These are phyloP conservation scores for Trichoderma simmonsii DNA, from an alignment of 2,329 filamentous ascomycete species.

Conservation along the genomic window DNA sequence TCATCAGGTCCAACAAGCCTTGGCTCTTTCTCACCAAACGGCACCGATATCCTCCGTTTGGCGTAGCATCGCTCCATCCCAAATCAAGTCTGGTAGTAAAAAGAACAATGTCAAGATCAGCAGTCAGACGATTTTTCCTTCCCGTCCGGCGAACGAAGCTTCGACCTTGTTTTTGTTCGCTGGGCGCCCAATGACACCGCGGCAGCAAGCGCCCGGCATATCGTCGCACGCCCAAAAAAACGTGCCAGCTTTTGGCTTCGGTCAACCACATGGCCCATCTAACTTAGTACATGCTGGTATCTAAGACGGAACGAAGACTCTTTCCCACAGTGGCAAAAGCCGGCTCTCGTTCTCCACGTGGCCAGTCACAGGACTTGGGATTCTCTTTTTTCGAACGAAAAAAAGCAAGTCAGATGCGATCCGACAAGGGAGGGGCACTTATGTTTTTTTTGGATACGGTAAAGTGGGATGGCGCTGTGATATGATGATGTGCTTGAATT, in stretches of 20 bases:
- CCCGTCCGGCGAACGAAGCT: neutral
- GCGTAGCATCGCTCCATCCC: neutral
- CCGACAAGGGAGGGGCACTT: neutral
- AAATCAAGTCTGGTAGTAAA: neutral
- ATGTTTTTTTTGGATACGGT: neutral
- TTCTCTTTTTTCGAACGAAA: neutral
- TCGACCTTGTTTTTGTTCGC: neutral
- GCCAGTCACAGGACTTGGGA: conserved; percentile 4
- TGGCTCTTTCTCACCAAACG: neutral
- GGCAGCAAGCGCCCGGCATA: conserved; percentile 3
- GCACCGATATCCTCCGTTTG: neutral
- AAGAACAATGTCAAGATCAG: neutral
- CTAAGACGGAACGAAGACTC: neutral
- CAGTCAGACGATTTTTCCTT: neutral
- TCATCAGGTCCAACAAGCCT: neutral
- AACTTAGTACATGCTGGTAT: too few species aligned
- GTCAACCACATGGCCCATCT: neutral
- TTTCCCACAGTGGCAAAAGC: conserved; percentile 13
- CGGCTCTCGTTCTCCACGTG: conserved; percentile 9
- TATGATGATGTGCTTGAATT: neutral
- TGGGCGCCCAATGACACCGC: neutral
- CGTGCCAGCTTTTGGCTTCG: neutral
- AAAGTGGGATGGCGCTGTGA: neutral
- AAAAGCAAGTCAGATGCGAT: conserved; percentile 2
- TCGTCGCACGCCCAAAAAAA: neutral